Percentiles rank a stretch among this genome's conserved stretches.
phyloP scores from a whole-genome alignment of 2,329 filamentous ascomycete genomes.

The Cytospora schulzeri region DNA sequence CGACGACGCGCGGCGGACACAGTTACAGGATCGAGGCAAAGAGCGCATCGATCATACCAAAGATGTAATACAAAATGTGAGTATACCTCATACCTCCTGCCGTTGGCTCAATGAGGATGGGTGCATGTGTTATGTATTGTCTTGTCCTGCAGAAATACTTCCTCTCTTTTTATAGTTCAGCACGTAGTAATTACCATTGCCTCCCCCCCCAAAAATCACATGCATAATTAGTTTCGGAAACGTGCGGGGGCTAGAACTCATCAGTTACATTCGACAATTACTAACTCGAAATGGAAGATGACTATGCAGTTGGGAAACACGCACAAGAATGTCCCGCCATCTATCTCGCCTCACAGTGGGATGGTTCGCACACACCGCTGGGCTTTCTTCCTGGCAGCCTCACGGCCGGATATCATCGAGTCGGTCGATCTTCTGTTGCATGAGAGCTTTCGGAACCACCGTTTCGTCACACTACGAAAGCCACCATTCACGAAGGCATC shows the following conservation, averaged over 20 bases:
- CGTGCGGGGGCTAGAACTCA: no score
- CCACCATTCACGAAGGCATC: slow-evolving; percentile 18
- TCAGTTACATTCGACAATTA: background rate
- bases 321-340: slow-evolving; percentile 12
- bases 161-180: no score
- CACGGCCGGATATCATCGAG: slow-evolving; percentile 6
- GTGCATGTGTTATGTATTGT: no score
- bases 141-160: no score
- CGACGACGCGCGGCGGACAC: background rate
- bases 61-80: background rate
- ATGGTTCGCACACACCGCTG: slow-evolving; percentile 7
- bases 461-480: slow-evolving; percentile 14
- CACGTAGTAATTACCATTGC: no score
- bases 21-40: background rate
- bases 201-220: no score
- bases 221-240: no score
- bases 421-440: slow-evolving; percentile 20
- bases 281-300: slow-evolving; percentile 3
- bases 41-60: background rate
- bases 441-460: slow-evolving; percentile 2
- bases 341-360: slow-evolving; percentile 11
- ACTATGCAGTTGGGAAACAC: slow-evolving; percentile 18
- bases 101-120: no score
- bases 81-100: background rate
- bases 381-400: slow-evolving; percentile 11